Evolutionary conservation across 2,329 filamentous ascomycete species (phyloP).

Genomic region (Aquanectria penicillioides): DNA sequence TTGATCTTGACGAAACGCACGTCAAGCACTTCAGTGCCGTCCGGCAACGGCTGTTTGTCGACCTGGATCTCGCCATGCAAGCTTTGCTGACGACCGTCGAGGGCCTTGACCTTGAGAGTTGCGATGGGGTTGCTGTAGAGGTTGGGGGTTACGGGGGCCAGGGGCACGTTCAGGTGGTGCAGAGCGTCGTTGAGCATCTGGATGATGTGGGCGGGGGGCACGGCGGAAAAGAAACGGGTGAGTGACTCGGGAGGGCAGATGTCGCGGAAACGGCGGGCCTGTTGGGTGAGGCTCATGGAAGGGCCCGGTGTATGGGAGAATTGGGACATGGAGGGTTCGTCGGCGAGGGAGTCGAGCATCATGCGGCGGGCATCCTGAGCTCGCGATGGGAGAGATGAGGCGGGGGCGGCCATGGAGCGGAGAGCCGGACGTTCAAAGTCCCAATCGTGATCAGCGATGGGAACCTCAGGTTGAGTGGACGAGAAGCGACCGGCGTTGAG

Average conservation of each 20-base stretch:
- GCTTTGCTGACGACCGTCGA: conserved; percentile 76
- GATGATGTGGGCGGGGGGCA: conserved; percentile 78
- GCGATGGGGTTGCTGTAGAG: conserved; percentile 65
- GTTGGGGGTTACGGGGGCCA: conserved; percentile 60
- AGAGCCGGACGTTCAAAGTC: conserved; percentile 85
- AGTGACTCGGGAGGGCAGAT: conserved; percentile 89
- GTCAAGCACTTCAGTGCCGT: conserved; percentile 74
- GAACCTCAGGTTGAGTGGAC: conserved; percentile 87
- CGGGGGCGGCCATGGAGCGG: conserved; percentile 59
- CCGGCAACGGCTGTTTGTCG: conserved; percentile 69
- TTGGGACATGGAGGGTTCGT: conserved; percentile 88
- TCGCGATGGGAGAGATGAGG: conserved; percentile 47
- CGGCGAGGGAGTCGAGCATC: conserved; percentile 73
- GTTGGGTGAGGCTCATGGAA: conserved; percentile 86
- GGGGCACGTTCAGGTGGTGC: conserved; percentile 85
- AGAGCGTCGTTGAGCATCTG: conserved; percentile 84
- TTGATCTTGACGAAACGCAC: conserved; percentile 94
- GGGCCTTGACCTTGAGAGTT: conserved; percentile 77
- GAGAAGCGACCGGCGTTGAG: conserved; percentile 65
- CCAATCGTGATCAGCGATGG: conserved; percentile 78
- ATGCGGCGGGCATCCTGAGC: conserved; percentile 50
- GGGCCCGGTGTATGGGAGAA: conserved; percentile 84
- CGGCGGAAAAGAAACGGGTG: conserved; percentile 90
- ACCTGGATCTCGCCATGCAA: conserved; percentile 81
- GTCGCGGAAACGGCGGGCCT: conserved; percentile 87